These are phyloP conservation scores for Grosmannia huntii DNA, from an alignment of 2,329 filamentous ascomycete species.

Conservation along the genomic window DNA sequence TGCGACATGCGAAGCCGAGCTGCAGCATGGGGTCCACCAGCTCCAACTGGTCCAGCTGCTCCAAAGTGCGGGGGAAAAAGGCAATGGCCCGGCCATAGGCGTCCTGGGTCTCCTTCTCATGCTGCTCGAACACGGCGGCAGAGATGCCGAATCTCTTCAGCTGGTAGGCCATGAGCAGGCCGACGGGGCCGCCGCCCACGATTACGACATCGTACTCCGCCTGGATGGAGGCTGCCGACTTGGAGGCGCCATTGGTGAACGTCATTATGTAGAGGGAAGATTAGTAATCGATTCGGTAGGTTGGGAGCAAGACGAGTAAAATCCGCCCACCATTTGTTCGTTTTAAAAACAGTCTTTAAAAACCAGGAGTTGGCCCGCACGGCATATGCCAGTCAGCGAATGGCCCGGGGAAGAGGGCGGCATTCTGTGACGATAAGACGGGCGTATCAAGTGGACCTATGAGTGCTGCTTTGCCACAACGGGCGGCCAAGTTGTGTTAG, in stretches of 20 bases:
- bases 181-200: conserved; percentile 32
- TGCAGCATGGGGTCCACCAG: conserved; percentile 36
- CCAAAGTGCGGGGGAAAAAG: conserved; percentile 35
- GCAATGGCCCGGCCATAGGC: conserved; percentile 41
- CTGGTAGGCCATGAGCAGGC: conserved; percentile 31
- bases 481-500: not conserved
- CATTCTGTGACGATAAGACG: not conserved
- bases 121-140: conserved; percentile 34
- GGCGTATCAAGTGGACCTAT: not conserved
- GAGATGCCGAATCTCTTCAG: conserved; percentile 26
- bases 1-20: conserved; percentile 37
- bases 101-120: conserved; percentile 34
- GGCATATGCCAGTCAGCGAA: not conserved
- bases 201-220: conserved; percentile 20
- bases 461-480: not conserved
- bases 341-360: not conserved
- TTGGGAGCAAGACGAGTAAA: not conserved
- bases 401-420: not conserved
- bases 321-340: not conserved
- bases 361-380: not conserved
- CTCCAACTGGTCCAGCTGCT: conserved; percentile 38
- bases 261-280: not conserved
- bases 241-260: not conserved
- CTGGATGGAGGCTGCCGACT: not conserved
- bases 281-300: not conserved